Base-by-base conservation (phyloP, 2,329 filamentous ascomycete genomes). In the Phialemoniopsis sp. region DNA sequence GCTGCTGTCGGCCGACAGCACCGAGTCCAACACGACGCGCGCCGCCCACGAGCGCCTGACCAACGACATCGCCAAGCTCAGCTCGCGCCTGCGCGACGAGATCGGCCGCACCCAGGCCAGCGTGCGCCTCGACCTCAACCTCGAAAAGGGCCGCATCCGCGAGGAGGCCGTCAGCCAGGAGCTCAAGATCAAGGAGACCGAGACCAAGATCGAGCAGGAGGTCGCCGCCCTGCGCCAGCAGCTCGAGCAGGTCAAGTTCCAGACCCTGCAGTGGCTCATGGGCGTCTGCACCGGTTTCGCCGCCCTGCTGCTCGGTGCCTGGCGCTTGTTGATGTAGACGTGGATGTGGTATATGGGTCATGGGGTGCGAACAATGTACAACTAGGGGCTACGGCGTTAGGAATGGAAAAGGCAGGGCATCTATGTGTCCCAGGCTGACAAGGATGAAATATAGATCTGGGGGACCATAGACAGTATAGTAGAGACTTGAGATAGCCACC, bases 141-240 rank as follows among this genome's bases (percentile, higher is more conserved):
- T 98, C 34, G 93, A 98, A 59, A 98, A 98, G 69, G 93, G 93
- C 13, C 78, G 93, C 46, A 98, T 97, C 51, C 75, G 93, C 46
- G 93, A 98, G 66, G 93, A 98, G 71, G 89, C 90, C 14, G 94
- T 95, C 50, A 85, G 87, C 42, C 93, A 97, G 68, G 93, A 98
- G 64, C 80, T 98, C 65, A 94, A 95, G 71, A 89, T 98, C 56
- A 96, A 95, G 71, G 93, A 98, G 76, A 97, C 93, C 12, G 93
- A 98, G 70, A 95, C 90, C 42, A 84, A 94, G 66, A 97, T 98
- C 55, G 93, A 98, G 71, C 91, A 97, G 67, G 93, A 97, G 71
- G 89, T 93, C 39, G 91, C 91, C 31, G 85, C 86, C 26, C 63
- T 98, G 57, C 74, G 89, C 50, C 93, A 97, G 71, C 85, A 94